A percentile compares a stretch with the other conserved stretches of the same genome.
These are phyloP conservation scores for Fomitopsis serialis DNA, from an alignment of 768 basidiomycete species.

Conservation along the genomic window DNA sequence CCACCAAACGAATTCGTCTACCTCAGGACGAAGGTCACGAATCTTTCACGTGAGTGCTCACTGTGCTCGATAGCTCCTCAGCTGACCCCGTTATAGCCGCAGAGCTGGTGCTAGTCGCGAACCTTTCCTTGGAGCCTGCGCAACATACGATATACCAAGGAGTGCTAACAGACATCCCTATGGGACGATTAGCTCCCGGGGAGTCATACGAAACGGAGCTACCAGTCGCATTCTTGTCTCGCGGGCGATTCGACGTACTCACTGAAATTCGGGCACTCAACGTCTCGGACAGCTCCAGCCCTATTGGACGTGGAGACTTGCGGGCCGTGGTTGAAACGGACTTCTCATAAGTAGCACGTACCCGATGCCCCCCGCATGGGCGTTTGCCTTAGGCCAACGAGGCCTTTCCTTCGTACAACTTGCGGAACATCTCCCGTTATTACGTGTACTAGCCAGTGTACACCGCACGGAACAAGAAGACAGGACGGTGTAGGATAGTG, in stretches of 20 bases:
- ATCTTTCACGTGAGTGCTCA: conserved; percentile 55
- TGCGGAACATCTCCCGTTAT: background rate
- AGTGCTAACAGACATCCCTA: conserved; percentile 47
- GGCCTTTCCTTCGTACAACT: background rate
- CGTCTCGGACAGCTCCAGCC: background rate
- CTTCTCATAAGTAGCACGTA: background rate
- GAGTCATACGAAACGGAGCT: conserved; percentile 46
- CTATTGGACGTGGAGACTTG: conserved; percentile 14
- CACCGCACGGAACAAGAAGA: background rate
- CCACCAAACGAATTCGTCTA: conserved; percentile 59
- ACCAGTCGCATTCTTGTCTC: conserved; percentile 68
- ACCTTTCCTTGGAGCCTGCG: conserved; percentile 49
- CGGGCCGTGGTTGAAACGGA: background rate
- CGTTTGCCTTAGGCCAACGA: background rate
- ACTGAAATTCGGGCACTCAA: conserved; percentile 30
- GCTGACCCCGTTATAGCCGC: conserved; percentile 35
- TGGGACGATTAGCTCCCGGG: conserved; percentile 58
- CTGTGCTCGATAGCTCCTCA: background rate
- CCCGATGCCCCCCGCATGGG: background rate
- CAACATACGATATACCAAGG: conserved; percentile 73
- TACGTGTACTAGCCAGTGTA: background rate
- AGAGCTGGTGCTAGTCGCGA: conserved; percentile 46
- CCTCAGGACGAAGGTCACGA: conserved; percentile 51
- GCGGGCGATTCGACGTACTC: conserved; percentile 53
- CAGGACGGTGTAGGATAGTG: conserved; percentile 14